phyloP scores from a whole-genome alignment of 1,284 basidiomycete genomes.

The Microbotryomycetes sp. region DNA sequence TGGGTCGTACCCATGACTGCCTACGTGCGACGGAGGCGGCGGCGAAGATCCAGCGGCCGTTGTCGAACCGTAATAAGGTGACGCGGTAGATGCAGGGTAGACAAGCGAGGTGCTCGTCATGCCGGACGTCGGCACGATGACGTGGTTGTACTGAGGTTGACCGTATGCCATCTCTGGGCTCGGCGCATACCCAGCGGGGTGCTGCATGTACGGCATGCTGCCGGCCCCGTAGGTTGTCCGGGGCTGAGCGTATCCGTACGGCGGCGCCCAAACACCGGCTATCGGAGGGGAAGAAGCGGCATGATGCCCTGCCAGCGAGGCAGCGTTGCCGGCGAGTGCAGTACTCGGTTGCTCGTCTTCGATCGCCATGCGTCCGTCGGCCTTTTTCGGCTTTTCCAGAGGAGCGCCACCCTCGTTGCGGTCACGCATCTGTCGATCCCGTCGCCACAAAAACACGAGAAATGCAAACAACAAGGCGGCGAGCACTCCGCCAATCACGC shows the following conservation, averaged over 20 bases:
- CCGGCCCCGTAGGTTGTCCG: neutral
- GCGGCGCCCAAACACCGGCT: neutral
- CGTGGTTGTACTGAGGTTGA: neutral
- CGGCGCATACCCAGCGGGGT: too few relatives aligned
- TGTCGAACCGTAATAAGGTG: neutral
- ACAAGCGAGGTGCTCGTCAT: neutral
- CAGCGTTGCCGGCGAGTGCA: neutral
- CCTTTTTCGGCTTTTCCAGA: constrained; percentile 16
- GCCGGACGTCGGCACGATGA: neutral
- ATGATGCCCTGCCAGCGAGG: neutral
- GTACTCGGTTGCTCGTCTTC: constrained; percentile 22
- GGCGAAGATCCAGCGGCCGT: neutral
- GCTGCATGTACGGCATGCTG: too few relatives aligned
- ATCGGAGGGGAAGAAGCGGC: neutral
- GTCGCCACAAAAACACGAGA: constrained; percentile 27
- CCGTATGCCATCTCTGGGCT: neutral
- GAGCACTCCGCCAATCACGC: constrained; percentile 24
- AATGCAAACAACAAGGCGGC: constrained; percentile 18
- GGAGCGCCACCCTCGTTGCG: constrained; percentile 11
- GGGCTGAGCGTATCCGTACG: neutral
- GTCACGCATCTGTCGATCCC: constrained; percentile 9
- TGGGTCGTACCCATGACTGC: neutral
- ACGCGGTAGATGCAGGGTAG: neutral
- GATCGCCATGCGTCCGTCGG: constrained; percentile 23
- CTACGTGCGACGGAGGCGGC: neutral